Percentiles rank a stretch among this genome's conserved stretches.
Evolutionary conservation across 345 rosid species (phyloP).

Genomic region (Barbarea vulgaris): DNA sequence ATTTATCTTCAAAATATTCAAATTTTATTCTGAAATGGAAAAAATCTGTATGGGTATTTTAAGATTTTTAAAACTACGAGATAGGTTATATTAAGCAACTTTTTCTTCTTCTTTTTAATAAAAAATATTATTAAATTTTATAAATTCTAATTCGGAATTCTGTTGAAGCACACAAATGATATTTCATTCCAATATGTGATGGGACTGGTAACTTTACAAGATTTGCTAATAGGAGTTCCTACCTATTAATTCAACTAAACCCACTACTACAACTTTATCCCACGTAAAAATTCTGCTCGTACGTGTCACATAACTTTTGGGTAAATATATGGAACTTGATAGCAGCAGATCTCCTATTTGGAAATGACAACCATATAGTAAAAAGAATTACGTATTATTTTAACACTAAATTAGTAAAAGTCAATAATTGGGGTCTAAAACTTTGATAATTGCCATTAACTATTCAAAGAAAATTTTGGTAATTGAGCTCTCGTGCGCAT

Average conservation of each 20-base stretch:
- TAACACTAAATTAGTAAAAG: neutral
- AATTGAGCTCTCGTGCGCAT: neutral
- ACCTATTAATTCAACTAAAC: constrained; percentile 2
- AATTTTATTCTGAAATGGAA: neutral
- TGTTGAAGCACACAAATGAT: neutral
- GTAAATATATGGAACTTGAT: constrained; percentile 3
- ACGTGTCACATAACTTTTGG: constrained; percentile 18
- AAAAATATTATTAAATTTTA: neutral
- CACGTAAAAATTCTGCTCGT: constrained; percentile 13
- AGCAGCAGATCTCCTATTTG: neutral
- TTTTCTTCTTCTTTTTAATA: no score
- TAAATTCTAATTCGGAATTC: neutral
- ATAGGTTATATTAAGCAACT: neutral
- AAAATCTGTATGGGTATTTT: neutral
- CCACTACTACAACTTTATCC: constrained; percentile 18
- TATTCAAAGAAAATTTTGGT: neutral
- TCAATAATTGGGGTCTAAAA: neutral
- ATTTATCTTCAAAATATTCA: no score
- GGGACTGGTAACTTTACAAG: constrained; percentile 20
- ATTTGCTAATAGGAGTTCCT: constrained; percentile 22
- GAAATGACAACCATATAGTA: neutral
- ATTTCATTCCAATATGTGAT: constrained; percentile 1
- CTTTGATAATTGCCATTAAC: neutral
- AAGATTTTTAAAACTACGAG: neutral
- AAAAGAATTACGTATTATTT: neutral